Evolutionary conservation across 805 yeast species (phyloP).

Genomic region (Saccharomycodes ludwigii): DNA sequence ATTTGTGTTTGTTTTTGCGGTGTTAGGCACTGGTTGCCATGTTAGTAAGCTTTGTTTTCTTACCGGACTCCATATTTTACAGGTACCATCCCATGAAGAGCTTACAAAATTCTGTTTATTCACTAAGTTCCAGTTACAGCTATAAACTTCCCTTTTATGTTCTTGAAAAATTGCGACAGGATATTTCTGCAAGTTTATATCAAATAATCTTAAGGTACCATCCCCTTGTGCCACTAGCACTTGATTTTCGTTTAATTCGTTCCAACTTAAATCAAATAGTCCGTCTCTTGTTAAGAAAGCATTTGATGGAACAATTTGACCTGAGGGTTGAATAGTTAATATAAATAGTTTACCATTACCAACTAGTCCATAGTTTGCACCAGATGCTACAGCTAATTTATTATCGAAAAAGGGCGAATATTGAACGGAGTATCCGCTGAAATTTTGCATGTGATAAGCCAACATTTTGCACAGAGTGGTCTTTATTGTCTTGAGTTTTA

Average conservation of each 20-base stretch:
- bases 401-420: conserved; percentile 90
- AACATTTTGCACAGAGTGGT: conserved; percentile 36
- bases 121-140: conserved; percentile 61
- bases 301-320: conserved; percentile 41
- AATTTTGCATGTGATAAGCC: conserved; percentile 62
- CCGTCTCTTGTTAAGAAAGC: conserved; percentile 90
- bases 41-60: conserved; percentile 47
- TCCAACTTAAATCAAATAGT: conserved; percentile 79
- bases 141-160: conserved; percentile 65
- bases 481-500: neutral
- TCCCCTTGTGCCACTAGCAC: conserved; percentile 78
- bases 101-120: conserved; percentile 60
- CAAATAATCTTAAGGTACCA: conserved; percentile 77
- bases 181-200: conserved; percentile 48
- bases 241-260: conserved; percentile 83
- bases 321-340: conserved; percentile 54
- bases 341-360: conserved; percentile 83
- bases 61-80: conserved; percentile 66
- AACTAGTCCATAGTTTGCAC: conserved; percentile 87
- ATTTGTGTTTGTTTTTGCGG: conserved; percentile 21
- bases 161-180: conserved; percentile 70
- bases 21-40: conserved; percentile 26
- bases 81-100: conserved; percentile 86
- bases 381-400: conserved; percentile 77
- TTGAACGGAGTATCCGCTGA: conserved; percentile 75